Base-by-base conservation (phyloP, 495 filamentous ascomycete species). In the Oidiodendron maius region DNA sequence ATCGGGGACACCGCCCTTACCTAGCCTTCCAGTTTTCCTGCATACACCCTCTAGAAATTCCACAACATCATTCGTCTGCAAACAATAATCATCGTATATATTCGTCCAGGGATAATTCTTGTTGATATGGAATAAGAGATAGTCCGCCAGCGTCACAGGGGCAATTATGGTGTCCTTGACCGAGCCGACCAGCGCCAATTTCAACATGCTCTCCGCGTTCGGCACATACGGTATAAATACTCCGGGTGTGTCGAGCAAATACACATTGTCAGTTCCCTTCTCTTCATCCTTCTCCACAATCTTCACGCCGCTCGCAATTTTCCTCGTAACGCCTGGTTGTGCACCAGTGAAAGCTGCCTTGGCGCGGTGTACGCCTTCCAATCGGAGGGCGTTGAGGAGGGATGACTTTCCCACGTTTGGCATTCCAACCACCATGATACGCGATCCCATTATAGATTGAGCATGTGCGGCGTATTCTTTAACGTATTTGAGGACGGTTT, bases 351-450 rank as follows among this genome's bases (percentile, higher is more conserved):
- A 70, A 39, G 90, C 82, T 8, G 80, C 94, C 64, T 96, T 96
- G 15, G 47, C 46, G 34, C 55, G 56, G 30, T 80, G 75, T 49
- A 83, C 80, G 37, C 90, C 86, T 15, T 71, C 66, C 17, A 71
- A 75, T 9, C 94, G 84, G 32, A 98, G 72, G 22, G 84, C 75
- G 64, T 98, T 98, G 20, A 98, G 80, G 12, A 98, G 72, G 0
- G 91, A 88, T 18, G 87, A 94, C 65, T 98, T 89, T 1, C 85
- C 93, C 0, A 93, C 87, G 65, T 98, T 98, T 4, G 93, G 93
- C 91, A 98, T 96, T 22, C 93, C 93, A 15, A 96, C 90, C 1
- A 97, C 78, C 62, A 98, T 74, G 45, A 88, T 77, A 21, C 89
- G 81, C 44, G 86, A 78, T 2, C 89, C 89, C 5, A 77, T 77